Conservation (phyloP, 176 grass and related monocot species). For the Sorghum bicolor region DNA sequence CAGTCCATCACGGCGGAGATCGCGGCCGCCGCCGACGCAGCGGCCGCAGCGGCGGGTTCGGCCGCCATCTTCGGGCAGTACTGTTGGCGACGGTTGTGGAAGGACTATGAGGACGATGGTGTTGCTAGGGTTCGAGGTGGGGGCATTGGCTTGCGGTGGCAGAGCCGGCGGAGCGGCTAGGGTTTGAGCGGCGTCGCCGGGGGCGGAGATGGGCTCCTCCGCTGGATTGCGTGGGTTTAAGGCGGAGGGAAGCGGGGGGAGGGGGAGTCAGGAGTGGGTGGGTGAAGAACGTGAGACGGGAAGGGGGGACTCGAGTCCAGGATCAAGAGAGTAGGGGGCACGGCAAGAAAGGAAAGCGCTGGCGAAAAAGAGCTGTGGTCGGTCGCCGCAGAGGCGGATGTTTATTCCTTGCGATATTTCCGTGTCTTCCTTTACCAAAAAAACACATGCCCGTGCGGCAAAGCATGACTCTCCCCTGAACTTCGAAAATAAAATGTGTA, state of each 20-base stretch:
- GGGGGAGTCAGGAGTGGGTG: not conserved
- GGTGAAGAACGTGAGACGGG: slow-evolving; percentile 4
- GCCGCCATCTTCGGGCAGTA: slow-evolving; percentile 50
- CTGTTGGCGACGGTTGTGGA: not conserved
- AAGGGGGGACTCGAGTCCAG: not conserved
- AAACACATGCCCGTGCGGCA: too few relatives aligned
- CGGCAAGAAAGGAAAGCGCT: slow-evolving; percentile 22
- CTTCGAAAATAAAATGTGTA: too few relatives aligned
- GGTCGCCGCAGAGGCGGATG: not conserved
- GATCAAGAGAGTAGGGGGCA: slow-evolving; percentile 26
- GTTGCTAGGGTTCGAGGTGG: slow-evolving; percentile 12
- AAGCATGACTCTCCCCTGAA: too few relatives aligned
- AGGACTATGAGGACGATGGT: not conserved
- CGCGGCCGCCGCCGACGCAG: slow-evolving; percentile 52
- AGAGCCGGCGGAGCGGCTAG: slow-evolving; percentile 20
- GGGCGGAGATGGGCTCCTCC: slow-evolving; percentile 1
- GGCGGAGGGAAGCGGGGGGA: not conserved
- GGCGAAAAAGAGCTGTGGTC: not conserved
- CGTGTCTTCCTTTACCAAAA: not conserved
- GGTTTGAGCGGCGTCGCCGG: slow-evolving; percentile 30
- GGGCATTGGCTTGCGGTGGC: slow-evolving; percentile 25
- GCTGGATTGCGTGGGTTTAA: slow-evolving; percentile 43
- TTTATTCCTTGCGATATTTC: not conserved
- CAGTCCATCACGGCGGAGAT: slow-evolving; percentile 89
- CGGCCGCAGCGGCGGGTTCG: slow-evolving; percentile 35